Conservation (phyloP, 257 asterid species). For the Ligustrum vulgare region DNA sequence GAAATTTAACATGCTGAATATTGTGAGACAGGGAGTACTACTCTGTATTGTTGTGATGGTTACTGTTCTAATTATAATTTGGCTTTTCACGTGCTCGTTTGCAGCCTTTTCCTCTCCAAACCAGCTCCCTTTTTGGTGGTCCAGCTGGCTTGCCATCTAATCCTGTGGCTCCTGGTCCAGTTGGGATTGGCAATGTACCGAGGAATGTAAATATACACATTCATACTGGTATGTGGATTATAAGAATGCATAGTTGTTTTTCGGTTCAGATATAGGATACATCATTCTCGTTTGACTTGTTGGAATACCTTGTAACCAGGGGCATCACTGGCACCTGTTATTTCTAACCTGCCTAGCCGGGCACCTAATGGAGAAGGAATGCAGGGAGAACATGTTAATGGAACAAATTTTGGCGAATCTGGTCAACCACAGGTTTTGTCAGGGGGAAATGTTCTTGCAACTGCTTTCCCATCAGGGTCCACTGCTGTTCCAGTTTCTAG, state of each 20-base stretch:
- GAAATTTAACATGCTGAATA: background rate
- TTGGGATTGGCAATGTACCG: conserved; percentile 53
- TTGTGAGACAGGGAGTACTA: background rate
- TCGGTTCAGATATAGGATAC: conserved; percentile 13
- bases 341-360: conserved; percentile 50
- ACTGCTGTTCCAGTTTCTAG: conserved; percentile 42
- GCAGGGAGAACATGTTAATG: conserved; percentile 47
- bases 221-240: conserved; percentile 60
- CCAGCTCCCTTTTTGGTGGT: conserved; percentile 69
- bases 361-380: conserved; percentile 52
- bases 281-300: background rate
- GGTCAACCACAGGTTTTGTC: conserved; percentile 47
- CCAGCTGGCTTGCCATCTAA: conserved; percentile 43
- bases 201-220: conserved; percentile 88
- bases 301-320: conserved; percentile 32
- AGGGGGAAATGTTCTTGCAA: conserved; percentile 29
- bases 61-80: background rate
- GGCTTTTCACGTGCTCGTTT: conserved; percentile 18
- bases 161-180: conserved; percentile 53
- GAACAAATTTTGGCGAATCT: conserved; percentile 40
- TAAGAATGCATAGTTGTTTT: conserved; percentile 3
- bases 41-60: background rate
- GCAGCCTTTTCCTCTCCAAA: conserved; percentile 95
- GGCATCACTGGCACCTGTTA: conserved; percentile 41
- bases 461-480: conserved; percentile 44